phyloP scores from a whole-genome alignment of 192 early-diverging fungal species.

The Cetraspora pellucida region DNA sequence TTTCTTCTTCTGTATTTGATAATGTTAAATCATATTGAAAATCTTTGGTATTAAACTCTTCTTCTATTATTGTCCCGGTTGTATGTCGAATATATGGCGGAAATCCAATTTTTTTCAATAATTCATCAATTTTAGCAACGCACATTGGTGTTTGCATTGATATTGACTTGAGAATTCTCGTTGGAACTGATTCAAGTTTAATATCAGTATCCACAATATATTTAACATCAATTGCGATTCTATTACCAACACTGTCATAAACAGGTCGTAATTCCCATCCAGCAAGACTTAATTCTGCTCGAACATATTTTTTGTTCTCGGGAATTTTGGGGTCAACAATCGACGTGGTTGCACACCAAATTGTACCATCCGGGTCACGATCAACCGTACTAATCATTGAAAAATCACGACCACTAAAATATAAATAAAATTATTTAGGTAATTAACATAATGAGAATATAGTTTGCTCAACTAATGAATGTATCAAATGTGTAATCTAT shows the following conservation, averaged over 20 bases:
- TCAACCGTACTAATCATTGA: conserved; percentile 53
- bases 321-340: conserved; percentile 52
- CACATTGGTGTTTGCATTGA: conserved; percentile 51
- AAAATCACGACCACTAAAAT: conserved; percentile 48
- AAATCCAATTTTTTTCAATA: conserved; percentile 49
- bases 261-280: conserved; percentile 55
- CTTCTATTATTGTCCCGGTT: conserved; percentile 47
- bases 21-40: conserved; percentile 48
- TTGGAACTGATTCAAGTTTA: conserved; percentile 46
- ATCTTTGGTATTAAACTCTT: conserved; percentile 44
- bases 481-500: too few species aligned
- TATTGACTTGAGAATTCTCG: conserved; percentile 47
- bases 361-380: conserved; percentile 47
- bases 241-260: conserved; percentile 46
- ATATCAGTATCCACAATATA: conserved; percentile 57
- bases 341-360: conserved; percentile 52
- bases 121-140: conserved; percentile 47
- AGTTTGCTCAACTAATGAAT: background rate
- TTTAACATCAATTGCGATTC: conserved; percentile 41
- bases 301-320: conserved; percentile 48
- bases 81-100: conserved; percentile 57
- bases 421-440: conserved; percentile 22
- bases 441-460: too few species aligned
- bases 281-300: conserved; percentile 45
- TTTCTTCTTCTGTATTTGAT: conserved; percentile 39